Evolutionary conservation across 257 asterid genomes (phyloP).

Genomic region (Ilex aquifolium): DNA sequence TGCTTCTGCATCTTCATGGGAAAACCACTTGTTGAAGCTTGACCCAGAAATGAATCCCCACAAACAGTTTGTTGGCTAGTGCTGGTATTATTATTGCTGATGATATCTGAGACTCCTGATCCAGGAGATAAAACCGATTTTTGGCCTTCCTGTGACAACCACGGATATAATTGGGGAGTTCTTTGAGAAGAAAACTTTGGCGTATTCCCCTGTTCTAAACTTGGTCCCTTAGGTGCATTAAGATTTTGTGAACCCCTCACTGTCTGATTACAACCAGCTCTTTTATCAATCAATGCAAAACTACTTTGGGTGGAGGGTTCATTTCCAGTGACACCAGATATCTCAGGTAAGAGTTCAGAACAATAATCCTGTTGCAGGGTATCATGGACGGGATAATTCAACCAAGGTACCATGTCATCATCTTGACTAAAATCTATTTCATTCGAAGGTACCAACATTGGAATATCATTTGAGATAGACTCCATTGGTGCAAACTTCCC

Average conservation of each 20-base stretch:
- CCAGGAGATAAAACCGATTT: conserved; percentile 21
- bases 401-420: conserved; percentile 79
- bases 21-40: conserved; percentile 28
- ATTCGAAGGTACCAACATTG: conserved; percentile 46
- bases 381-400: conserved; percentile 46
- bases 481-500: conserved; percentile 45
- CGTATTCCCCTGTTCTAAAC: conserved; percentile 20
- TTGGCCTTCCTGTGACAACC: conserved; percentile 46
- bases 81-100: conserved; percentile 25
- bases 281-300: conserved; percentile 34
- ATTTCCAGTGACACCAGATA: conserved; percentile 53
- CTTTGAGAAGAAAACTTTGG: conserved; percentile 35
- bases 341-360: conserved; percentile 53
- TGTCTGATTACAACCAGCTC: conserved; percentile 25
- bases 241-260: conserved; percentile 26
- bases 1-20: conserved; percentile 27
- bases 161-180: conserved; percentile 29
- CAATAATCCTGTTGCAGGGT: conserved; percentile 45
- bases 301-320: conserved; percentile 37
- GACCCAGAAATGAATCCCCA: conserved; percentile 31
- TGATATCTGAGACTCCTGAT: conserved; percentile 42
- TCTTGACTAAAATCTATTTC: conserved; percentile 53
- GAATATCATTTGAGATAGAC: conserved; percentile 36
- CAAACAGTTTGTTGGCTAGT: conserved; percentile 17
- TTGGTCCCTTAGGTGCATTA: conserved; percentile 11